These are phyloP conservation scores for Papilionanthe hybrid DNA, from an alignment of 116 monocot genomes.

Conservation along the genomic window DNA sequence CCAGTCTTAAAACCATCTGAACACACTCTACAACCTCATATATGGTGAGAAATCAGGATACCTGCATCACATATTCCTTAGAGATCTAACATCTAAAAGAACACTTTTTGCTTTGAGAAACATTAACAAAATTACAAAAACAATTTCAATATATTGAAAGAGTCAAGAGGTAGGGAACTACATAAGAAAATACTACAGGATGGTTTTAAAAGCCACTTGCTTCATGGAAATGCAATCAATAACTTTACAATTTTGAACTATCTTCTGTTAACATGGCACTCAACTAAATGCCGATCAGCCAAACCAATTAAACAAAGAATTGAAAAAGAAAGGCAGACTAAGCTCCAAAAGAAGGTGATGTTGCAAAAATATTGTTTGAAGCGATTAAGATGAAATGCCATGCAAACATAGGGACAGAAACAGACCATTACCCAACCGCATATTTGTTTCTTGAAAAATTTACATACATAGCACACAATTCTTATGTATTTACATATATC, in stretches of 20 bases:
- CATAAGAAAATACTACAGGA: not conserved
- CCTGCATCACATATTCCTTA: not conserved
- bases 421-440: not conserved
- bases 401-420: not conserved
- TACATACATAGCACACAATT: too few relatives aligned
- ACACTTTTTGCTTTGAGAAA: not conserved
- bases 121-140: not conserved
- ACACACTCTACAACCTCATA: not conserved
- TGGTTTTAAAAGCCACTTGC: not conserved
- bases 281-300: not conserved
- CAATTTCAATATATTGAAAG: not conserved
- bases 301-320: not conserved
- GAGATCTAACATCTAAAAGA: not conserved
- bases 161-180: not conserved
- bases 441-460: not conserved
- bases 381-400: not conserved
- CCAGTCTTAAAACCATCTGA: not conserved
- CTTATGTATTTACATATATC: too few relatives aligned
- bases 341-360: not conserved
- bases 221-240: not conserved
- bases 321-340: not conserved
- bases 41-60: not conserved
- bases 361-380: conserved; percentile 4
- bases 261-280: not conserved
- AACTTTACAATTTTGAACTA: not conserved